Evolutionary conservation across 306 rosid genomes (phyloP).

Genomic region (Trifolium fragiferum): DNA sequence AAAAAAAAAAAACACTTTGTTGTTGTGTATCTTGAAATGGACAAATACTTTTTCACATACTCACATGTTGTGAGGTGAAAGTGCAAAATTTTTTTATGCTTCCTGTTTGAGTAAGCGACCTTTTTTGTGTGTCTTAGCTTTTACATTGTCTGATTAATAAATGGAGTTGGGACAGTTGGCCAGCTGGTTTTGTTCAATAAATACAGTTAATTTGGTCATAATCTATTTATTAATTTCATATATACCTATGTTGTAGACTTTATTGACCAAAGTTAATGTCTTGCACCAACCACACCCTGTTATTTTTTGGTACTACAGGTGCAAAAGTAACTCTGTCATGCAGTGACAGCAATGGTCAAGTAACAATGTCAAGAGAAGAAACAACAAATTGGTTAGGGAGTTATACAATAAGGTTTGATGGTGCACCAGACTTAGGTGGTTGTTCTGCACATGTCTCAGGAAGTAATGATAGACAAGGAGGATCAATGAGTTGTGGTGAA

Average conservation of each 20-base stretch:
- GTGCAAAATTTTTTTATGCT: background rate
- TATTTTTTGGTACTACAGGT: constrained; percentile 55
- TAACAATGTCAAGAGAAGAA: constrained; percentile 75
- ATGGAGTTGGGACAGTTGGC: constrained; percentile 34
- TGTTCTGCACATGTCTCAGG: constrained; percentile 68
- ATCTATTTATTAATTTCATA: background rate
- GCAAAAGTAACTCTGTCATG: constrained; percentile 75
- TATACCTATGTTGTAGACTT: background rate
- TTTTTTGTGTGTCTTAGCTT: background rate
- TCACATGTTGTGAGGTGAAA: constrained; percentile 29
- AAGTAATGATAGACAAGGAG: constrained; percentile 43
- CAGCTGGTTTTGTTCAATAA: constrained; percentile 8
- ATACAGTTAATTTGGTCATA: constrained; percentile 7
- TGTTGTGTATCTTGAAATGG: background rate
- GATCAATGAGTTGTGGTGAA: constrained; percentile 57
- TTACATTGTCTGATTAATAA: background rate
- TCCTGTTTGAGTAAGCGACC: background rate
- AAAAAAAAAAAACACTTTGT: background rate
- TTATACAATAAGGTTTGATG: constrained; percentile 72
- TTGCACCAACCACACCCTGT: constrained; percentile 23
- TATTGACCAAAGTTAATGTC: constrained; percentile 26
- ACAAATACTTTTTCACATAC: background rate
- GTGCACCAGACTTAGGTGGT: constrained; percentile 68
- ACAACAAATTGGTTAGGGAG: constrained; percentile 78
- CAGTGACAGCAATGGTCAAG: constrained; percentile 64